Evolutionary conservation across 2,329 filamentous ascomycete species (phyloP).

Genomic region (Fusarium palustre): DNA sequence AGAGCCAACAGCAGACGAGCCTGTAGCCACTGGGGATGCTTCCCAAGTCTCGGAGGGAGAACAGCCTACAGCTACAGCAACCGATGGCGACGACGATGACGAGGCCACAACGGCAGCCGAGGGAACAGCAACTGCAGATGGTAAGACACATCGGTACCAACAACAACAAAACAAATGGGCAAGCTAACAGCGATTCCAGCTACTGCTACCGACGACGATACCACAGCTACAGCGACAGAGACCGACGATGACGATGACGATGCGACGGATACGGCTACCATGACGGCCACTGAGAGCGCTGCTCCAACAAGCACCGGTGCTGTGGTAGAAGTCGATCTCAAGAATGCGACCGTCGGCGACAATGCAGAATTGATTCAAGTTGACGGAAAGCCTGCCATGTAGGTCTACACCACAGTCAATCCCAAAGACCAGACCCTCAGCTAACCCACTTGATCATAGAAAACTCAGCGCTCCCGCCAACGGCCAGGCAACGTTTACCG

Average conservation of each 20-base stretch:
- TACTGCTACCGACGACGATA: conserved; percentile 16
- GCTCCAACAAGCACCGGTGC: conserved; percentile 19
- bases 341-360: conserved; percentile 31
- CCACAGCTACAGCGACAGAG: conserved; percentile 13
- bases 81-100: neutral
- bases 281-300: conserved; percentile 18
- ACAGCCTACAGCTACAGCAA: conserved; percentile 16
- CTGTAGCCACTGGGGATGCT: conserved; percentile 5
- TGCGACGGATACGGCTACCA: conserved; percentile 10
- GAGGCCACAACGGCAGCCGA: conserved; percentile 17
- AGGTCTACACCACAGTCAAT: neutral
- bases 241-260: neutral
- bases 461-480: conserved; percentile 30
- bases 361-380: conserved; percentile 28
- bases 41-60: conserved; percentile 12
- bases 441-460: neutral
- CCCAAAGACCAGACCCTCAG: neutral
- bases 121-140: conserved; percentile 25
- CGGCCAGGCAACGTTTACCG: conserved; percentile 29
- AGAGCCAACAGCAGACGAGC: conserved; percentile 12
- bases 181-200: conserved; percentile 15
- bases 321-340: conserved; percentile 21
- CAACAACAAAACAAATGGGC: neutral
- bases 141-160: neutral
- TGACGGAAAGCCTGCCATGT: conserved; percentile 32